Evolutionary conservation across 208 protist species (phyloP), one percentile per base, ranked within the genome.

Genomic region (Herpetomonas muscarum): DNA sequence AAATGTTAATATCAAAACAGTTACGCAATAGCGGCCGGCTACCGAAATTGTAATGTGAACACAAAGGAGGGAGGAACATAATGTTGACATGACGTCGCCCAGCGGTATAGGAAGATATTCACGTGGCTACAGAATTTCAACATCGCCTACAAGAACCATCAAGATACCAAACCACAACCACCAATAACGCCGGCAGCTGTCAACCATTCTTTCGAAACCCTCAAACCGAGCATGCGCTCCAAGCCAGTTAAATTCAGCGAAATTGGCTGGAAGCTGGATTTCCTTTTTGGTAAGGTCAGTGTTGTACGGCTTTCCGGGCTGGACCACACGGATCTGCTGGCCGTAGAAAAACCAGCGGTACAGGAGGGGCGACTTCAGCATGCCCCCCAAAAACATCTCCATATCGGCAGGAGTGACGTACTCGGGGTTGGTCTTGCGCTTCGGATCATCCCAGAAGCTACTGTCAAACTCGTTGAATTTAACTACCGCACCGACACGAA

Each of bases 331-430:
- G 9, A 96, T 58, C 47, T 88, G 55, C 39, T 92, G 83, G 1
- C 85, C 85, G 26, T 85, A 85, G 25, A 96, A 55, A 67, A 93
- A 91, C 75, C 73, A 83, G 10, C 87, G 81, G 53, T 94, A 93
- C 3, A 94, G 68, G 56, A 86, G 81, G 1, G 86, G 62, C 17
- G 79, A 83, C 1, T 78, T 77, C 26, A 92, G 65, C 53, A 93
- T 70, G 17, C 72, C 64, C 10, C 84, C 53, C 36, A 90, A 41
- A 61, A 88, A 96, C 30, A 58, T 53, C 37, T 91, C 74, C 50
- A 92, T 56, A 21, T 96, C 78, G 39, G 89, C 76, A 31, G 86
- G 87, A 31, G 70, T 85, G 4, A 94, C 69, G 59, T 87, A 92
- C 26, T 87, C 65, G n/a, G 74, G 57, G 65, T 81, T 66, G 1